Percentiles rank a stretch among this genome's conserved stretches.
These are phyloP conservation scores for Solanum chacoense DNA, from an alignment of 305 asterid species.

Conservation along the genomic window DNA sequence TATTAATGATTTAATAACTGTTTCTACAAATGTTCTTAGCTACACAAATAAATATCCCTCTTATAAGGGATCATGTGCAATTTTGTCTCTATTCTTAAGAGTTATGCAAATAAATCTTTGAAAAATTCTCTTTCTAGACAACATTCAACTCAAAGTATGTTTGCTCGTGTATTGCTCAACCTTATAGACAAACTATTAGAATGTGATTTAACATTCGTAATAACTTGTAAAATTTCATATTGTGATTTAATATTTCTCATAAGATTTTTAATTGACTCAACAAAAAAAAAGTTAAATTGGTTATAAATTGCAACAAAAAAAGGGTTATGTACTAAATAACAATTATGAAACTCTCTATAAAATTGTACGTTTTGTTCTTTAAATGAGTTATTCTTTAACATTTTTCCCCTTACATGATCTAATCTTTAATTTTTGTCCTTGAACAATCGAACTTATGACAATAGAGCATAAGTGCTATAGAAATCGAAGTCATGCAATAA, in stretches of 20 bases:
- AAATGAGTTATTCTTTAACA: too few relatives aligned
- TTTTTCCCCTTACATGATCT: neutral
- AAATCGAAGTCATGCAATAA: neutral
- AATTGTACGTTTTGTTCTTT: neutral
- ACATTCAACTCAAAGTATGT: neutral
- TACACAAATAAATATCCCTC: neutral
- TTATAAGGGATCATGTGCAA: neutral
- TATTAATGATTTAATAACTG: neutral
- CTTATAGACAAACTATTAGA: neutral
- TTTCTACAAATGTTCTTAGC: neutral
- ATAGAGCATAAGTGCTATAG: neutral
- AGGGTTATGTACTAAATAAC: neutral
- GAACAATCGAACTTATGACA: neutral
- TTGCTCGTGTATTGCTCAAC: neutral
- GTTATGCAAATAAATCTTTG: neutral
- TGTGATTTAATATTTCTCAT: too few relatives aligned
- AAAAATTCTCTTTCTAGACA: neutral
- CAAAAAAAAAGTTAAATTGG: too few relatives aligned
- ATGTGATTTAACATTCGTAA: too few relatives aligned
- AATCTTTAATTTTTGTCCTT: neutral
- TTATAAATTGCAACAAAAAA: neutral
- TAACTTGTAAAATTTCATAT: too few relatives aligned
- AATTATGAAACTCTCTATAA: neutral
- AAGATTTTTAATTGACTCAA: too few relatives aligned
- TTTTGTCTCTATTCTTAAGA: neutral